These are phyloP conservation scores for Sporisorium iseilematis-ciliati DNA, from an alignment of 1,284 basidiomycete genomes.

Conservation along the genomic window DNA sequence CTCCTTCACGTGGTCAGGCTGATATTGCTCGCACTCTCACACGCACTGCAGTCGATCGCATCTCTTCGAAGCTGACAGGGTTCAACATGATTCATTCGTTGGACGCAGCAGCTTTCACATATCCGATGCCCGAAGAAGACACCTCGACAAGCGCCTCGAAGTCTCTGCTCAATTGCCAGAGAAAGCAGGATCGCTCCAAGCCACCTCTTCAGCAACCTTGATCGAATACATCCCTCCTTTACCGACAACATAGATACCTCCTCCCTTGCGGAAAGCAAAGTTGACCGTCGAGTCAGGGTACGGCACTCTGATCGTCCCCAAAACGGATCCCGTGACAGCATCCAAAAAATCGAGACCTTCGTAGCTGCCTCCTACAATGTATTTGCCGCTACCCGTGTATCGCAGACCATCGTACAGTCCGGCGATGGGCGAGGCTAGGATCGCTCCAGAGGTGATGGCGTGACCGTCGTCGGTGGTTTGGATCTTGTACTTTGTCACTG, in stretches of 20 bases:
- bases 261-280: conserved; percentile 5
- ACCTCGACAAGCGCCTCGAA: no score
- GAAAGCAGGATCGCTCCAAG: conserved; percentile 1
- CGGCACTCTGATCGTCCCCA: neutral
- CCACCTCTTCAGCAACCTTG: neutral
- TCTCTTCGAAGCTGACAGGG: no score
- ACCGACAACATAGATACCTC: neutral
- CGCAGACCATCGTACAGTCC: neutral
- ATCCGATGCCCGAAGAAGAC: no score
- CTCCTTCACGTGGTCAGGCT: no score
- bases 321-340: neutral
- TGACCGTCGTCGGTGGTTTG: no score
- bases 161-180: neutral
- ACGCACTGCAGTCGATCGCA: no score
- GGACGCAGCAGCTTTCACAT: no score
- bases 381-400: conserved; percentile 1
- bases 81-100: no score
- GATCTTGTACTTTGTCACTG: no score
- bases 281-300: neutral
- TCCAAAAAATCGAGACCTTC: neutral
- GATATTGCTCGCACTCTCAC: no score
- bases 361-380: neutral
- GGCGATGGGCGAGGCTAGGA: neutral
- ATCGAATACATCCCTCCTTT: neutral
- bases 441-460: neutral